Conservation (phyloP, 2,329 filamentous ascomycete species). For the Chrysosphaeria jannelii region DNA sequence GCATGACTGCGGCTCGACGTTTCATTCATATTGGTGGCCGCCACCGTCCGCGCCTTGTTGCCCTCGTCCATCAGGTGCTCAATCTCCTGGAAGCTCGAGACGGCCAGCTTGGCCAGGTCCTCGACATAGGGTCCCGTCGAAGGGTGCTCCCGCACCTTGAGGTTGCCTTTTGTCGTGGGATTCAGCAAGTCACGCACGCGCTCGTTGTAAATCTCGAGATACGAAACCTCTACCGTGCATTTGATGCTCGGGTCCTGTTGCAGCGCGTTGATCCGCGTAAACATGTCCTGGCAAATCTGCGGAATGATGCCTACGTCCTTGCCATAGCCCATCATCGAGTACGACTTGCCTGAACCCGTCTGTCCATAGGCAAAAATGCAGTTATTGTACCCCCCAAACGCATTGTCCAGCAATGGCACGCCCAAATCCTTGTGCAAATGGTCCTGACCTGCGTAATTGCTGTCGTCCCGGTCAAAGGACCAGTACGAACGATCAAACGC, state of each 20-base stretch:
- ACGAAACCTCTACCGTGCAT: conserved; percentile 90
- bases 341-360: conserved; percentile 93
- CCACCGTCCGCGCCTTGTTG: conserved; percentile 93
- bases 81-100: conserved; percentile 80
- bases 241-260: conserved; percentile 66
- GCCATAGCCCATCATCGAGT: conserved; percentile 83
- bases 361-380: conserved; percentile 98
- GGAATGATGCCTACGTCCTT: conserved; percentile 63
- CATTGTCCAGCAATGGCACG: conserved; percentile 94
- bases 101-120: conserved; percentile 77
- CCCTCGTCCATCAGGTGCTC: conserved; percentile 97
- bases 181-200: conserved; percentile 82
- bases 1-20: conserved; percentile 95
- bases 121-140: conserved; percentile 92
- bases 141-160: conserved; percentile 89
- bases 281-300: conserved; percentile 81
- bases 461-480: conserved; percentile 55
- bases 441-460: conserved; percentile 73
- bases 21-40: conserved; percentile 99
- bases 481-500: conserved; percentile 97
- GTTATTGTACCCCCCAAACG: conserved; percentile 96
- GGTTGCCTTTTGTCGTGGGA: conserved; percentile 35
- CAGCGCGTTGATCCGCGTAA: conserved; percentile 60
- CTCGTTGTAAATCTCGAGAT: conserved; percentile 99
- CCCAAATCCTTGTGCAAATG: conserved; percentile 85